These are phyloP conservation scores for Neckera pumila DNA, from an alignment of 225 moss, liverwort and hornwort species.

Conservation along the genomic window DNA sequence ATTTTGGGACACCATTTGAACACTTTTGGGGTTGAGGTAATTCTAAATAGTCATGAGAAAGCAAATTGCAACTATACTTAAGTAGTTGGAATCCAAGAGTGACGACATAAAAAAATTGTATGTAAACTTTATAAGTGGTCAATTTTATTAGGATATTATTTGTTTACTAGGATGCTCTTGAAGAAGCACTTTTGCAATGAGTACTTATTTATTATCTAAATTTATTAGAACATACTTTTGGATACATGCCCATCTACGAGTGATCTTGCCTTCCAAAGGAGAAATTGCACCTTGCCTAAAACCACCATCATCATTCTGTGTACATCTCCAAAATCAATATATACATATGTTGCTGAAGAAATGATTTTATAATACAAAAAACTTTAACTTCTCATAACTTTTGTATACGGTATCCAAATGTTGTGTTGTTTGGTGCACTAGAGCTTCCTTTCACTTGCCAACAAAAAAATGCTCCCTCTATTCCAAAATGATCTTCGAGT, in stretches of 20 bases:
- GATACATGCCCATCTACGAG: rapidly evolving
- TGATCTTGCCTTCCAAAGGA: neutral
- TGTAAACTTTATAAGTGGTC: neutral
- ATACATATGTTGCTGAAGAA: rapidly evolving
- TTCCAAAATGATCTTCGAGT: too few species aligned
- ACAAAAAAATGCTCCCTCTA: neutral
- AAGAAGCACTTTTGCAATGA: neutral
- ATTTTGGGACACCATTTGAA: neutral
- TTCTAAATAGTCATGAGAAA: too few species aligned
- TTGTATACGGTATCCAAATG: rapidly evolving
- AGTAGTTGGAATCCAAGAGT: neutral
- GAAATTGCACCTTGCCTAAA: rapidly evolving
- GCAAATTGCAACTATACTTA: rapidly evolving
- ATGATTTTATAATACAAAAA: neutral
- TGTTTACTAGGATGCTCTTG: too few species aligned
- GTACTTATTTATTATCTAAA: neutral
- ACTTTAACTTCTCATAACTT: neutral
- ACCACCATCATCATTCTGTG: rapidly evolving
- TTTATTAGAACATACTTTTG: neutral
- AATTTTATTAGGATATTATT: neutral
- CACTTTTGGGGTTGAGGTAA: rapidly evolving
- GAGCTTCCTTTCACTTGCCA: neutral
- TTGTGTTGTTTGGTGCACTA: rapidly evolving
- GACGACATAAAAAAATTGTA: neutral
- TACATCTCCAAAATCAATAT: neutral